Evolutionary conservation across 495 filamentous ascomycete species (phyloP).

Genomic region (Pyrenula massariospora): DNA sequence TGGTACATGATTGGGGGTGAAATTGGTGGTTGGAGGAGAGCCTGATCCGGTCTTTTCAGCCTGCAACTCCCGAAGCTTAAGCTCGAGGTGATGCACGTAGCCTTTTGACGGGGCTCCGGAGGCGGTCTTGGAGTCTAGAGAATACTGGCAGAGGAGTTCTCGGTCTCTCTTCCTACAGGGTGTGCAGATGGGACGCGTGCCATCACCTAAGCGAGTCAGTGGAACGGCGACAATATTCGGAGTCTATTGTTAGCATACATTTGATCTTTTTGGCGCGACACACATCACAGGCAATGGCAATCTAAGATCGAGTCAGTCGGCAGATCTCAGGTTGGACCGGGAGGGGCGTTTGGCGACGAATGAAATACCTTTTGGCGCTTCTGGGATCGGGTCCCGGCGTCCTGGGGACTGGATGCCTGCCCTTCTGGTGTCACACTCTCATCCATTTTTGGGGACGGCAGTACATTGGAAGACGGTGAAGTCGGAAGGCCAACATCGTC

Average conservation of each 20-base stretch:
- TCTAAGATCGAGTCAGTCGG: neutral
- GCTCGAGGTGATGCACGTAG: slow-evolving; percentile 1
- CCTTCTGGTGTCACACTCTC: neutral
- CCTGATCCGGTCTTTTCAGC: neutral
- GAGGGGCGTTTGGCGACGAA: neutral
- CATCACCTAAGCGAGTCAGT: slow-evolving; percentile 3
- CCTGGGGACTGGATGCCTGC: neutral
- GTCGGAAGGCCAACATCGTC: neutral
- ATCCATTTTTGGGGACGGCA: neutral
- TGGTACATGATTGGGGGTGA: neutral
- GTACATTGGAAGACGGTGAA: neutral
- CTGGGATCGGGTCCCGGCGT: neutral
- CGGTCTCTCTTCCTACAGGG: slow-evolving; percentile 19
- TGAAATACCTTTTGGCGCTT: neutral
- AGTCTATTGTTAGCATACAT: slow-evolving; percentile 12
- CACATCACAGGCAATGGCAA: slow-evolving; percentile 25
- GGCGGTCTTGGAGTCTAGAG: slow-evolving; percentile 9
- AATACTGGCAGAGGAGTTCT: slow-evolving; percentile 16
- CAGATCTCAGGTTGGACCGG: neutral
- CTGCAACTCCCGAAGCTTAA: neutral
- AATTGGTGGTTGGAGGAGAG: neutral
- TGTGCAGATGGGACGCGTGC: slow-evolving; percentile 18
- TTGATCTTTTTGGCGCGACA: slow-evolving; percentile 24
- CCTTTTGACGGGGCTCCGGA: neutral
- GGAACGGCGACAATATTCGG: slow-evolving; percentile 10